Evolutionary conservation across 1,284 basidiomycete genomes (phyloP).

Genomic region (Xerocomus minutiporus): DNA sequence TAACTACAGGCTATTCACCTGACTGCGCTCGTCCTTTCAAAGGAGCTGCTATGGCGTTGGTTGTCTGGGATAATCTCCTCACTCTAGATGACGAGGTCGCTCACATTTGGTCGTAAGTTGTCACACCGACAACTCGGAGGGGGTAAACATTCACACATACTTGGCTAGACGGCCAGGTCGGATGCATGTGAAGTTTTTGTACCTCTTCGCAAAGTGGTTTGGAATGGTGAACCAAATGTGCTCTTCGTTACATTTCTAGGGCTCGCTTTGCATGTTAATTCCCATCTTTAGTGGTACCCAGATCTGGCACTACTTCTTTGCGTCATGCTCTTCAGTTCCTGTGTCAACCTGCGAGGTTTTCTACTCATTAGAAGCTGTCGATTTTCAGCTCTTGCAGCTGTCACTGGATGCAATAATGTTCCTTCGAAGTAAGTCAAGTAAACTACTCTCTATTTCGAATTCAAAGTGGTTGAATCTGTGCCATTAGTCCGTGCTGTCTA

Average conservation of each 20-base stretch:
- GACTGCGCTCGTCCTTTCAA: background rate
- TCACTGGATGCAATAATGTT: slow-evolving; percentile 16
- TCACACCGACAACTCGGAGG: background rate
- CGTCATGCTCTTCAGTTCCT: background rate
- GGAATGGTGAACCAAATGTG: slow-evolving; percentile 22
- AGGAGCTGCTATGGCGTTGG: slow-evolving; percentile 11
- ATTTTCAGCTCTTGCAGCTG: slow-evolving; percentile 12
- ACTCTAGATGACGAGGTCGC: slow-evolving; percentile 17
- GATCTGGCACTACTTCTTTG: slow-evolving; percentile 1
- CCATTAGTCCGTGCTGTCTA: slow-evolving; percentile 16
- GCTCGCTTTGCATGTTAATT: slow-evolving; percentile 5
- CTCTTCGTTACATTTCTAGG: background rate
- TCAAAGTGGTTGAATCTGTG: background rate
- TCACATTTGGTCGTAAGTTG: slow-evolving; percentile 22
- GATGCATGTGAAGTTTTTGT: slow-evolving; percentile 19
- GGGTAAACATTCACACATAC: background rate
- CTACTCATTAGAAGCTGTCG: background rate
- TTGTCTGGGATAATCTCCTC: slow-evolving; percentile 19
- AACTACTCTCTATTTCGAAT: background rate
- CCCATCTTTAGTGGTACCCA: slow-evolving; percentile 2
- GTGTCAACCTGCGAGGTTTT: slow-evolving; percentile 4
- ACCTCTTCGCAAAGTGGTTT: slow-evolving; percentile 22
- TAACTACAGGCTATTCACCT: background rate
- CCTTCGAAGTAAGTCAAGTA: slow-evolving; percentile 19
- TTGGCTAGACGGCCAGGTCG: slow-evolving; percentile 7